A percentile compares a stretch with the other conserved stretches of the same genome.
Evolutionary conservation across 495 filamentous ascomycete genomes (phyloP).

Genomic region (Symbiotaphrina buchneri): DNA sequence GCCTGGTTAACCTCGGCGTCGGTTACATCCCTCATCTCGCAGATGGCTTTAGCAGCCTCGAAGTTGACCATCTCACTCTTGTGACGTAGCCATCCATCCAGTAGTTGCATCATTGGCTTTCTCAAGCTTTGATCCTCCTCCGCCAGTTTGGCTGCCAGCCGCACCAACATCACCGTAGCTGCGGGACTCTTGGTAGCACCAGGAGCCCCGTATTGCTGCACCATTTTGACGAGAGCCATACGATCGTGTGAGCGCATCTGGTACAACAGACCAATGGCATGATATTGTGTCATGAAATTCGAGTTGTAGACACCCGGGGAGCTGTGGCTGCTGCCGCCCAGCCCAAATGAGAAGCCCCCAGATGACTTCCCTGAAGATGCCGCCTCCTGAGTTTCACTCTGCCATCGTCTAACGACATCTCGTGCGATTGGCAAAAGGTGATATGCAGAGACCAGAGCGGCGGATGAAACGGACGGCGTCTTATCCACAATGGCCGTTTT

Average conservation of each 20-base stretch:
- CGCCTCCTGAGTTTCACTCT: constrained; percentile 95
- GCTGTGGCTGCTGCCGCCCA: constrained; percentile 44
- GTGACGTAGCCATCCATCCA: constrained; percentile 92
- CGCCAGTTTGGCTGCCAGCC: constrained; percentile 82
- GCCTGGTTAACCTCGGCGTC: constrained; percentile 84
- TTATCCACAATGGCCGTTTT: constrained; percentile 99
- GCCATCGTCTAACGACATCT: constrained; percentile 93
- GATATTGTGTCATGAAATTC: constrained; percentile 92
- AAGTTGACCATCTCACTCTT: constrained; percentile 99
- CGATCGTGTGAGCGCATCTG: constrained; percentile 95
- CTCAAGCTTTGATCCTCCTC: constrained; percentile 77
- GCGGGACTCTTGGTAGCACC: constrained; percentile 89
- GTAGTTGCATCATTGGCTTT: constrained; percentile 82
- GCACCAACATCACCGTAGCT: constrained; percentile 75
- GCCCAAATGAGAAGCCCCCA: constrained; percentile 72
- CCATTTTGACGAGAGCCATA: constrained; percentile 99
- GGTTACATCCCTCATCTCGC: constrained; percentile 76
- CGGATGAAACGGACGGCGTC: constrained; percentile 92
- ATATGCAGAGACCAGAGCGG: constrained; percentile 92
- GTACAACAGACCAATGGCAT: constrained; percentile 91
- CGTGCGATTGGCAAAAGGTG: constrained; percentile 90
- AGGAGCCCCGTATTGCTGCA: constrained; percentile 84
- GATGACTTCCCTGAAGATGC: constrained; percentile 75
- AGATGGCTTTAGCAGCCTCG: constrained; percentile 94
- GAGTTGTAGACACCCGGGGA: constrained; percentile 49